These are phyloP conservation scores for Pestalotiopsis sp. DNA, from an alignment of 2,329 filamentous ascomycete species.

Conservation along the genomic window DNA sequence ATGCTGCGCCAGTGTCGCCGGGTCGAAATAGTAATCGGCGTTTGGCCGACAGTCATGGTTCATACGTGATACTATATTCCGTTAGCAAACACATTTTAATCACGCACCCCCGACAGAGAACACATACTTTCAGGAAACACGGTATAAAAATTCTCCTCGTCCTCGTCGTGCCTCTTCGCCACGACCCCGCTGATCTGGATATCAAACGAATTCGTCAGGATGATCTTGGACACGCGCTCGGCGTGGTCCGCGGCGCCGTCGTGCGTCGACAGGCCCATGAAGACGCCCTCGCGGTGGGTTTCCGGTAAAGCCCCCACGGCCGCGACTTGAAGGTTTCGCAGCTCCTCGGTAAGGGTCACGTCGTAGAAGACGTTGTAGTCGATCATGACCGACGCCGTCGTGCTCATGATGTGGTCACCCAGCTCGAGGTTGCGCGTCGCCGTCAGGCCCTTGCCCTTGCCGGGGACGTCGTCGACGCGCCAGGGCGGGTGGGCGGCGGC, in stretches of 20 bases:
- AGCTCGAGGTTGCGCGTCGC: slow-evolving; percentile 35
- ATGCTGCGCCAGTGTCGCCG: slow-evolving; percentile 39
- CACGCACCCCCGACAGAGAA: neutral
- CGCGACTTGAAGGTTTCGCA: slow-evolving; percentile 33
- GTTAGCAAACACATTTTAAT: too few relatives aligned
- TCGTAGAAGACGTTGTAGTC: slow-evolving; percentile 40
- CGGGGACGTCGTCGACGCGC: slow-evolving; percentile 37
- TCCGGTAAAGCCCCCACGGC: slow-evolving; percentile 34
- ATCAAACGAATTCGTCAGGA: slow-evolving; percentile 42
- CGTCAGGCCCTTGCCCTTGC: slow-evolving; percentile 42
- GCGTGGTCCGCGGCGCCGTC: slow-evolving; percentile 26
- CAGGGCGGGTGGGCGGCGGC: slow-evolving; percentile 27
- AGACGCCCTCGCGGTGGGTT: slow-evolving; percentile 28
- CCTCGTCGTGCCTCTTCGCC: slow-evolving; percentile 25
- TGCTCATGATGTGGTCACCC: slow-evolving; percentile 41
- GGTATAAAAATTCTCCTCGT: slow-evolving; percentile 31
- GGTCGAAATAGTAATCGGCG: slow-evolving; percentile 45
- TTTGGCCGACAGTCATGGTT: slow-evolving; percentile 51
- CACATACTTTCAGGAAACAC: slow-evolving; percentile 41
- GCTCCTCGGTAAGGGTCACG: slow-evolving; percentile 25
- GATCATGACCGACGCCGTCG: slow-evolving; percentile 40
- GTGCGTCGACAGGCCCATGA: slow-evolving; percentile 41
- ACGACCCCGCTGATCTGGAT: slow-evolving; percentile 34
- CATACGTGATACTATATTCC: slow-evolving; percentile 37
- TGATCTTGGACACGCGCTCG: slow-evolving; percentile 37